phyloP scores from a whole-genome alignment of 441 rosid species.

The Kokia cookei region DNA sequence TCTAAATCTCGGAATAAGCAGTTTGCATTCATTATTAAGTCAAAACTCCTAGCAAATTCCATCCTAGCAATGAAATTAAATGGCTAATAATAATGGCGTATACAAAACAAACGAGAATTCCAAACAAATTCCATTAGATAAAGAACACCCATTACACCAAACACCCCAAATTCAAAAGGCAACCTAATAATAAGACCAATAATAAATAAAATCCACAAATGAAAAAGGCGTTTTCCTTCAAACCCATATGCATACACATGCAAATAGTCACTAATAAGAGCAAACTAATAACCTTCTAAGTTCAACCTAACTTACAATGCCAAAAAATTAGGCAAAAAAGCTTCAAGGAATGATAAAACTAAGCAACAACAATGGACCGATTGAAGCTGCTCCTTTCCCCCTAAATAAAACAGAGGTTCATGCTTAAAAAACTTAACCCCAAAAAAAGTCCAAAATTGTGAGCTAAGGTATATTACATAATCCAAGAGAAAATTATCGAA shows the following conservation, averaged over 20 bases:
- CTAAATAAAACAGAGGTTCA: no score
- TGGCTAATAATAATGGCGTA: neutral
- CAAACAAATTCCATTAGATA: neutral
- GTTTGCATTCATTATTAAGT: no score
- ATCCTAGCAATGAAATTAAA: neutral
- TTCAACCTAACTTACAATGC: conserved; percentile 8
- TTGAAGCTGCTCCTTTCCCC: no score
- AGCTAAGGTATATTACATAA: no score
- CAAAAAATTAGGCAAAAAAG: neutral
- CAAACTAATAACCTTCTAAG: conserved; percentile 9
- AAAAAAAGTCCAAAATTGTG: no score
- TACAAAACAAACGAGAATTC: neutral
- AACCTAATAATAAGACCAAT: neutral
- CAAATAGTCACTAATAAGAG: neutral
- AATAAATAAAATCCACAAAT: neutral
- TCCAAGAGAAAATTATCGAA: no score
- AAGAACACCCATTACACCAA: neutral
- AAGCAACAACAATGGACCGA: no score
- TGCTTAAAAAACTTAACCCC: no score
- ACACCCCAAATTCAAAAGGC: neutral
- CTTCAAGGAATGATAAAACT: neutral
- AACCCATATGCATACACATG: neutral
- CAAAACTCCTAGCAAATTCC: no score
- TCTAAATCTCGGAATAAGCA: no score
- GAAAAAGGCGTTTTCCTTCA: neutral